Evolutionary conservation across 2,329 filamentous ascomycete genomes (phyloP).

Genomic region (Magnaporthales sp.): DNA sequence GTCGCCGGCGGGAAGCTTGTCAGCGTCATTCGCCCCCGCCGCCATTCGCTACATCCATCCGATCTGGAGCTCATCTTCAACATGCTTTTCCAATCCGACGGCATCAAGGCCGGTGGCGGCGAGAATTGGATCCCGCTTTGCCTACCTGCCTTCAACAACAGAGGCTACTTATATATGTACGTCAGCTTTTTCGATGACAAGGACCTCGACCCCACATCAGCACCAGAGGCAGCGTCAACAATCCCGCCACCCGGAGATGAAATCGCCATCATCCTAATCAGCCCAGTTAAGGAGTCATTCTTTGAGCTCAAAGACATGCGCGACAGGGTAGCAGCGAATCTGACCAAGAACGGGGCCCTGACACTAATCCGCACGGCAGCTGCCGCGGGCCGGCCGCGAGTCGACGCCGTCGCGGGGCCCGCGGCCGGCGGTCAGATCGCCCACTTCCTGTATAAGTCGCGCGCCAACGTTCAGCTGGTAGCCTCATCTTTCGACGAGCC

Average conservation of each 20-base stretch:
- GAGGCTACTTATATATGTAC: slow-evolving; percentile 97
- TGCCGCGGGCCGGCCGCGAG: slow-evolving; percentile 58
- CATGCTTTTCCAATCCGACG: slow-evolving; percentile 95
- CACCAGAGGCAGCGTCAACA: slow-evolving; percentile 22
- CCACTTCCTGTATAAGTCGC: slow-evolving; percentile 94
- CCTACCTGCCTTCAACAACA: slow-evolving; percentile 93
- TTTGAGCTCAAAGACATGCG: slow-evolving; percentile 74
- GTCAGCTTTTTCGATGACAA: slow-evolving; percentile 74
- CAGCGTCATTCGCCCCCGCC: slow-evolving; percentile 87
- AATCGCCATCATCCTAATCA: slow-evolving; percentile 89
- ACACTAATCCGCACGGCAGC: slow-evolving; percentile 65
- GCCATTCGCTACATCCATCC: slow-evolving; percentile 90
- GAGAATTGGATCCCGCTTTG: slow-evolving; percentile 98
- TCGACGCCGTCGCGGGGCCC: slow-evolving; percentile 66
- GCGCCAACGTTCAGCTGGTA: slow-evolving; percentile 88
- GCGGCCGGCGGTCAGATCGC: slow-evolving; percentile 65
- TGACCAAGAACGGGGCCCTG: slow-evolving; percentile 69
- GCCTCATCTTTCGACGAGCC: slow-evolving; percentile 71
- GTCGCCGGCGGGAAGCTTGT: slow-evolving; percentile 89
- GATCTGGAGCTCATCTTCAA: slow-evolving; percentile 97
- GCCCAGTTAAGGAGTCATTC: slow-evolving; percentile 86
- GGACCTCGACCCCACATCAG: background rate
- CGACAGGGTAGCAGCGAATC: slow-evolving; percentile 54
- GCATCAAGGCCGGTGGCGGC: slow-evolving; percentile 79
- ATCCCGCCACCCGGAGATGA: slow-evolving; percentile 38